These are phyloP conservation scores for Lavandula angustifolia DNA, from an alignment of 257 asterid species.

Conservation along the genomic window DNA sequence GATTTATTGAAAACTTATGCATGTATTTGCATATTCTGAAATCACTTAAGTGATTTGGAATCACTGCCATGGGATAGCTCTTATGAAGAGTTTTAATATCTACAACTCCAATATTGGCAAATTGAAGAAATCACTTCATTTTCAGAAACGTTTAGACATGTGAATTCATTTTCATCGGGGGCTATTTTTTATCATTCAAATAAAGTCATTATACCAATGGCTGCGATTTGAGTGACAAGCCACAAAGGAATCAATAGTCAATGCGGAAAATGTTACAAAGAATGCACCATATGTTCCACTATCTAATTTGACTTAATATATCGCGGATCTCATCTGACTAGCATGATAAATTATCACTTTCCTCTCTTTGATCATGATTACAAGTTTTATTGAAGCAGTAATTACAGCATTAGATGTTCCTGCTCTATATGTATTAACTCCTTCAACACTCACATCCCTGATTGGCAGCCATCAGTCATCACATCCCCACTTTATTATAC, in stretches of 20 bases:
- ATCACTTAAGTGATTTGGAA: background rate
- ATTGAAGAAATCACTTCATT: background rate
- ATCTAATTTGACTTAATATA: background rate
- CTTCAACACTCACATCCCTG: constrained; percentile 1
- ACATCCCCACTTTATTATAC: background rate
- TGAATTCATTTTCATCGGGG: constrained; percentile 1
- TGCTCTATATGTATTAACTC: background rate
- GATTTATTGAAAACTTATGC: background rate
- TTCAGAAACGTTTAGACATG: background rate
- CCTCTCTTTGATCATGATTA: background rate
- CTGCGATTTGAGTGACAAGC: constrained; percentile 7
- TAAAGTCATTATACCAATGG: constrained; percentile 8
- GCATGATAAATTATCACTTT: background rate
- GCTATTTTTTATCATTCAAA: constrained; percentile 1
- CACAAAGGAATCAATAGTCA: constrained; percentile 10
- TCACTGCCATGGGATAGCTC: background rate
- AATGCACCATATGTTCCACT: background rate
- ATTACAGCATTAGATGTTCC: too few species aligned
- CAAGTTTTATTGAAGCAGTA: constrained; percentile 8
- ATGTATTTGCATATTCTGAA: background rate
- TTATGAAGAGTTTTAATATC: background rate
- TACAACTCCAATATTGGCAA: background rate
- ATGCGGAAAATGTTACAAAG: background rate
- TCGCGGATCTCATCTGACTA: background rate
- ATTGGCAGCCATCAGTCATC: background rate